phyloP scores from a whole-genome alignment of 208 protist species.

The Crithidia acanthocephali region DNA sequence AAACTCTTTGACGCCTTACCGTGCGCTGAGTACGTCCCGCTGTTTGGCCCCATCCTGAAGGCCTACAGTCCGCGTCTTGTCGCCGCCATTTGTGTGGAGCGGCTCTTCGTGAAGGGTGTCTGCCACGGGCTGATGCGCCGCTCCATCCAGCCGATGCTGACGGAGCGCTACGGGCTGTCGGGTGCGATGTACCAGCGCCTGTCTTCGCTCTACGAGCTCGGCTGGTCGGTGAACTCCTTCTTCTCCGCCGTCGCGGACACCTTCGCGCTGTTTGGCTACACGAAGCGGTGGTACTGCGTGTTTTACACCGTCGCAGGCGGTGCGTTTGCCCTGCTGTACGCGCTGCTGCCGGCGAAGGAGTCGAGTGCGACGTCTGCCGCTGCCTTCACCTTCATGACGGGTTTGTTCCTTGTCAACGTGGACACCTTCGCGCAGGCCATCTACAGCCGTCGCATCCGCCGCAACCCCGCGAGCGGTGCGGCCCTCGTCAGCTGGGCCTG shows the following conservation, averaged over 20 bases:
- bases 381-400: conserved; percentile 51
- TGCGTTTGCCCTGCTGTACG: conserved; percentile 49
- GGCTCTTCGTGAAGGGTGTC: conserved; percentile 56
- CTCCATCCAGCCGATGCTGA: conserved; percentile 54
- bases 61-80: conserved; percentile 2
- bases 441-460: conserved; percentile 67
- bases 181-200: conserved; percentile 58
- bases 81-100: conserved; percentile 15
- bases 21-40: not conserved
- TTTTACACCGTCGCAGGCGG: conserved; percentile 45
- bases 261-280: conserved; percentile 78
- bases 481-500: conserved; percentile 69
- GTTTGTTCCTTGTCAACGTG: conserved; percentile 56
- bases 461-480: conserved; percentile 39
- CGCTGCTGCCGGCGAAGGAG: conserved; percentile 39
- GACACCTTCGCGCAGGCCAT: conserved; percentile 70
- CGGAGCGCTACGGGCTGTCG: conserved; percentile 37
- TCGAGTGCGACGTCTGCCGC: conserved; percentile 34
- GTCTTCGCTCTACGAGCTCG: conserved; percentile 46
- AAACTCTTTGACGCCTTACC: not conserved
- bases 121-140: conserved; percentile 44
- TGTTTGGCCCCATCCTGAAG: conserved; percentile 1
- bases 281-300: conserved; percentile 76
- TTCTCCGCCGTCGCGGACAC: conserved; percentile 60
- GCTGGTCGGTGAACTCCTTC: conserved; percentile 70